Evolutionary conservation across 2,329 filamentous ascomycete species (phyloP), one percentile per base, ranked within the genome.

Genomic region (Amesomyces nigricolor): DNA sequence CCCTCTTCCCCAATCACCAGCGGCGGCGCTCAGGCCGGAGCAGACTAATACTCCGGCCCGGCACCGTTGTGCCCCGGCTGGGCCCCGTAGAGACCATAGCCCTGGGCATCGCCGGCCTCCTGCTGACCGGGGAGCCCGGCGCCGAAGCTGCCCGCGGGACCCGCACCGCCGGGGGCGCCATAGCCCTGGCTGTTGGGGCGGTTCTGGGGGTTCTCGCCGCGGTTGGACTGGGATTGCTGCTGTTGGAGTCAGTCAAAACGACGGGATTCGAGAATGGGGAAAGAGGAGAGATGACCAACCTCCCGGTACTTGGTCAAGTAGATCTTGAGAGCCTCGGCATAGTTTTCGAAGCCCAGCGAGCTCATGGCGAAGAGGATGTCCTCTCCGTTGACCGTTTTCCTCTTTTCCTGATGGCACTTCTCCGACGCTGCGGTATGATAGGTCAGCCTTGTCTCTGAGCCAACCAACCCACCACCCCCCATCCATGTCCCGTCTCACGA

Each of bases 351-450:
- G 1, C 94, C 94, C 37, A 99, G 81, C 26, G 94, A 99, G 7
- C 92, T 97, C 94, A 99, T 99, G 58, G 94, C 94, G 70, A 97
- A 99, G 45, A 99, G 78, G 58, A 99, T 99, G 67, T 99, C 94
- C 73, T 99, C 94, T 64, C 94, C 94, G 68, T 99, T 99, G 63
- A 99, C 94, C 0, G 94, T 99, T 78, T 99, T 99, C 67, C 94
- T 85, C 79, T 99, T 99, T 74, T 99, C 94, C 72, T 97, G 94
- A 71, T 99, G 94, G 69, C 94, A 99, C 74, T 99, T 99, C 73
- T 99, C 94, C 61, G 94, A 97, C 29, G 94, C 94, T 97, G 69
- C 11, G 6, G 32, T 35, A 13, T 70, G 63, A 64, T 65, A 63
- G 55, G 60, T 64, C 55, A 63, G 63, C 54, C 50, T 57, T 47